These are phyloP conservation scores for Lasiodiplodia theobromae DNA, from an alignment of 2,329 filamentous ascomycete species.

Conservation along the genomic window DNA sequence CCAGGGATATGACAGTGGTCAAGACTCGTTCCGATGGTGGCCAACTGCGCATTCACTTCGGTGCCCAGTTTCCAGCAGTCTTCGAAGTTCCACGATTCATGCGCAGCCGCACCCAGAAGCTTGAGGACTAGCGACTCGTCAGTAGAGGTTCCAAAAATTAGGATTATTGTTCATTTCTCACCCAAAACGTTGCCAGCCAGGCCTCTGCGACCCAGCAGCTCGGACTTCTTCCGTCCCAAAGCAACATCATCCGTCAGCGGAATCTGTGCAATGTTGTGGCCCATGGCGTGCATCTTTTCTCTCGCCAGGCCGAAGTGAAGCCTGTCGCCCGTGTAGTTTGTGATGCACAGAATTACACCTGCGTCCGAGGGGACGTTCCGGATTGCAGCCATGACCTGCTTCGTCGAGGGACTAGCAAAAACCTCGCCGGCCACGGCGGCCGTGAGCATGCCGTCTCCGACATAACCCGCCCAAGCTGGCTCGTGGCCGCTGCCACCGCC, in stretches of 20 bases:
- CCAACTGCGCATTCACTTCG: slow-evolving; percentile 53
- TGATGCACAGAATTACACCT: slow-evolving; percentile 57
- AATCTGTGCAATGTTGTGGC: slow-evolving; percentile 56
- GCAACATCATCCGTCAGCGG: slow-evolving; percentile 58
- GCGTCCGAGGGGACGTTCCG: slow-evolving; percentile 54
- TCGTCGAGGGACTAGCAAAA: slow-evolving; percentile 56
- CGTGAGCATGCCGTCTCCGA: slow-evolving; percentile 57
- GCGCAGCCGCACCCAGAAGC: slow-evolving; percentile 55
- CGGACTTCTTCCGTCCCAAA: slow-evolving; percentile 56
- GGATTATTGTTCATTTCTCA: background rate
- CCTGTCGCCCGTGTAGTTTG: slow-evolving; percentile 59
- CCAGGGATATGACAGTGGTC: slow-evolving; percentile 63
- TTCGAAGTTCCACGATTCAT: slow-evolving; percentile 54
- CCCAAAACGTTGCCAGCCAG: slow-evolving; percentile 55
- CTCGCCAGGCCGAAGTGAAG: slow-evolving; percentile 58
- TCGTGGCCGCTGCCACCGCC: slow-evolving; percentile 58
- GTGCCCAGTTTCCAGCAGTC: slow-evolving; percentile 54
- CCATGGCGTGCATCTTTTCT: slow-evolving; percentile 55
- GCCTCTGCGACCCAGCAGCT: slow-evolving; percentile 57
- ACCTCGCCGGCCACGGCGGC: slow-evolving; percentile 58
- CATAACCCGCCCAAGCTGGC: slow-evolving; percentile 58
- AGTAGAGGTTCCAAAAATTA: slow-evolving; percentile 17
- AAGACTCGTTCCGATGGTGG: slow-evolving; percentile 59
- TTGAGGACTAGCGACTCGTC: slow-evolving; percentile 51
- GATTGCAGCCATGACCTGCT: slow-evolving; percentile 59